Evolutionary conservation across 176 grass and related monocot genomes (phyloP), one percentile per base, ranked within the genome.

Genomic region (Triticum monococcum): DNA sequence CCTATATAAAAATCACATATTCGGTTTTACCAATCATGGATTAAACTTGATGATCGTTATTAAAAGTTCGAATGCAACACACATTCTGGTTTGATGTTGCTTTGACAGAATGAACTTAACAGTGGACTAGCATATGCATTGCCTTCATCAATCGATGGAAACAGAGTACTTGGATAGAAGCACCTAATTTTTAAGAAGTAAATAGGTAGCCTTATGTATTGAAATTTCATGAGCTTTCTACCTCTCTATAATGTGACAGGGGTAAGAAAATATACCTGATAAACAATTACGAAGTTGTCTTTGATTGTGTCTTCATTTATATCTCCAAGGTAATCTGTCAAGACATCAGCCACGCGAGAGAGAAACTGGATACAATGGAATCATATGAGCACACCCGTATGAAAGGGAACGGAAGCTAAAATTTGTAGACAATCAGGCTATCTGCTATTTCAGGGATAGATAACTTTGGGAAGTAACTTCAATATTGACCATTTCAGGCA

Each of bases 241-340:
- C 4, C n/a, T 77, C 25, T 41, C 9, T 41, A 41, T 41, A 41
- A 23, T 26, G 48, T 16, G 36, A 50, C 54, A 28, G 13, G 77
- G 67, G 16, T 73, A 78, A 63, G 59, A 82, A 59, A 54, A 82
- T 3, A 79, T 64, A 96, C 91, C 91, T 98, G 88, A 84, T 98
- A 98, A 45, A 98, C 96, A 86, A 98, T 87, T 79, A 98, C 90
- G 16, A 98, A 98, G 86, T 98, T 98, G 76, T 96, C 96, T 84
- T 98, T 98, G 25, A 98, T 88, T 62, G 91, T 87, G 43, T 98
- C 96, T 84, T 98, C 96, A 81, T 96, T 92, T 64, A 98, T 67
- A 81, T 84, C 88, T 56, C 96, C 93, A 59, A 98, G 92, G 72
- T 98, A 96, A 78, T 94, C 90, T 40, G 88, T 89, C 85, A 98